These are phyloP conservation scores for Epichloe sylvatica DNA, from an alignment of 2,329 filamentous ascomycete genomes.

Conservation along the genomic window DNA sequence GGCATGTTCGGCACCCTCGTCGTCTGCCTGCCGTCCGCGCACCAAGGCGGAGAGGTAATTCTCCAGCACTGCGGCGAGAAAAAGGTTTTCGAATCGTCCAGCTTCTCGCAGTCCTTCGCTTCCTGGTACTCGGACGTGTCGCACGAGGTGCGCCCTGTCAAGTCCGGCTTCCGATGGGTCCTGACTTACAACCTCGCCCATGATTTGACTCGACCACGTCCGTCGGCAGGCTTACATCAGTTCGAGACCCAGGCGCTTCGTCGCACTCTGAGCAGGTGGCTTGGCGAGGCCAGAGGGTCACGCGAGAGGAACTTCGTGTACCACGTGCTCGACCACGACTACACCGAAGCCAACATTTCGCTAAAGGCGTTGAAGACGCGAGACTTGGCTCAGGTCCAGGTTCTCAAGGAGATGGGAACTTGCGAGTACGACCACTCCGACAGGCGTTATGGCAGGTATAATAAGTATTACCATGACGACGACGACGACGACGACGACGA, in stretches of 20 bases:
- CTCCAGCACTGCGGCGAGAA: slow-evolving; percentile 23
- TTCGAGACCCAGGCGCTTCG: slow-evolving; percentile 8
- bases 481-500: too few species aligned
- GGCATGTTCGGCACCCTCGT: slow-evolving; percentile 38
- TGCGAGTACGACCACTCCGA: slow-evolving; percentile 3
- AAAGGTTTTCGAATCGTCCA: slow-evolving; percentile 18
- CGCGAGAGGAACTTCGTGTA: slow-evolving; percentile 11
- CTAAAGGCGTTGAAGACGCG: slow-evolving; percentile 13
- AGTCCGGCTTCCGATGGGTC: slow-evolving; percentile 33
- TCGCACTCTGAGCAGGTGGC: slow-evolving; percentile 15
- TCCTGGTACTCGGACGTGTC: slow-evolving; percentile 38
- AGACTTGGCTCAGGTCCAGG: slow-evolving; percentile 15
- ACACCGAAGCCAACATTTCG: slow-evolving; percentile 20
- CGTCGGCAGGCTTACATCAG: slow-evolving; percentile 9
- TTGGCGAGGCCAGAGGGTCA: slow-evolving; percentile 1
- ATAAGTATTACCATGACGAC: slow-evolving; percentile 4
- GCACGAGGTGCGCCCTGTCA: slow-evolving; percentile 35
- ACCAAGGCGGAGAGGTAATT: slow-evolving; percentile 32
- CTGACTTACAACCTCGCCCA: slow-evolving; percentile 37
- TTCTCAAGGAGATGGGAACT: slow-evolving; percentile 12
- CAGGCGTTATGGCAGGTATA: background rate
- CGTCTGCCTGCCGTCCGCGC: slow-evolving; percentile 32
- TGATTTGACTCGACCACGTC: slow-evolving; percentile 6
- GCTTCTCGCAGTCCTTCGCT: slow-evolving; percentile 10
- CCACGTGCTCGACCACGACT: slow-evolving; percentile 21